Evolutionary conservation across 306 rosid species (phyloP), one percentile per base, ranked within the genome.

Genomic region (Quercus wislizeni): DNA sequence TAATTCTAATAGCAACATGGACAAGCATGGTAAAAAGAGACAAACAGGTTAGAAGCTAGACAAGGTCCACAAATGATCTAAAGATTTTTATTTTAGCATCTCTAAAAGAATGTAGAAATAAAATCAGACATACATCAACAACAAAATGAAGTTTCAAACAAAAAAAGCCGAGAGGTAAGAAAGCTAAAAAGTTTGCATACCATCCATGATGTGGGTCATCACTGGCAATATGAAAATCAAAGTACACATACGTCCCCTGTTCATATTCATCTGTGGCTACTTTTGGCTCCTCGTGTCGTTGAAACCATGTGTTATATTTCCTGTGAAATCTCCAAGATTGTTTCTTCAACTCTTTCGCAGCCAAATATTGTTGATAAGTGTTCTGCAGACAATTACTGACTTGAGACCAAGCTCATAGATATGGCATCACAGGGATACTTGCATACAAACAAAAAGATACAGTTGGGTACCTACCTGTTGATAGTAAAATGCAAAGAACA

Each of bases 281-380:
- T 93, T 93, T 93, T 74, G 99, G 98, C 83, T 95, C 99, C 85
- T 93, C 99, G 31, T 93, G 98, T 43, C 99, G 89, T 83, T 96
- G 98, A 89, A 93, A 96, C 98, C 99, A 96, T 33, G 97, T 90
- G 83, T 91, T 90, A 76, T 91, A 93, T 85, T 90, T 96, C 87
- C 93, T 87, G 88, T 96, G 99, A 85, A 89, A 96, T 88, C 99
- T 90, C 99, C 99, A 96, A 68, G 99, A 89, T 83, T 96, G 99
- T 87, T 93, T 93, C 91, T 96, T 96, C 82, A 96, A 90, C 84
- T 96, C 99, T 88, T 91, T 96, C 74, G 98, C 99, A 71, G 98
- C 98, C 92, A 93, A 80, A 85, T 96, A 96, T 74, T 96, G 98
- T 81, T 93, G 99, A 81, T 89, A 90, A 21, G 99, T 93, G 85